Base-by-base conservation (phyloP, 352 stramenopile species). In the Phytophthora europaea region DNA sequence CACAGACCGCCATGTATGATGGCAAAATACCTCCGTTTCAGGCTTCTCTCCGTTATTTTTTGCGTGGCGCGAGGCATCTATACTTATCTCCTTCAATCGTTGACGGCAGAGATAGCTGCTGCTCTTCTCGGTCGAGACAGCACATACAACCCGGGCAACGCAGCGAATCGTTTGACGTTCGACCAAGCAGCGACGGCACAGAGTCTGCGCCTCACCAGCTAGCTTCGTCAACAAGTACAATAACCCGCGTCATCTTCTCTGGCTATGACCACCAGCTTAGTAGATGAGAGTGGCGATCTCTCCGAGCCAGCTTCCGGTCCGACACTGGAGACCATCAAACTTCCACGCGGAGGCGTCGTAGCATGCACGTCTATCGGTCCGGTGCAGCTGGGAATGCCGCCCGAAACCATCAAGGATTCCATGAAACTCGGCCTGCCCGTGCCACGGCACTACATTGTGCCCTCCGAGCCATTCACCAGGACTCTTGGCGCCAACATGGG, bases 321-420 rank as follows among this genome's bases (percentile, higher is more conserved):
- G 57, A 68, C 45, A 18, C 47, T 94, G 20, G 87, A 94, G 74
- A 85, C 84, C 10, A 87, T 91, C 53, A 82, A 89, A 31, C 84
- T 96, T 34, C 89, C 89, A 15, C 83, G 88, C 33, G 90, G 90
- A 13, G 90, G 90, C 34, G 82, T 92, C 15, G 87, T 97, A 38
- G 84, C 80, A 18, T 92, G 85, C 33, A 97, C 90, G 5, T 91
- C 82, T 59, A 90, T 96, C 45, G 90, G 89, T 1, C 89, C 89
- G 33, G 85, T 95, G 51, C 89, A 95, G 67, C 85, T 98, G 54
- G 97, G 97, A 62, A 99, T 99, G 73, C 97, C 97, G 20, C 97
- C 97, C 0, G 97, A 99, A 81, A 99, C 96, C 15, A 99, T 99
- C 87, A 99, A 99, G 73, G 97, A 99, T 78, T 98, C 88, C 57